Percentiles rank a stretch among this genome's conserved stretches.
These are phyloP conservation scores for Durio zibethinus DNA, from an alignment of 345 rosid species.

Conservation along the genomic window DNA sequence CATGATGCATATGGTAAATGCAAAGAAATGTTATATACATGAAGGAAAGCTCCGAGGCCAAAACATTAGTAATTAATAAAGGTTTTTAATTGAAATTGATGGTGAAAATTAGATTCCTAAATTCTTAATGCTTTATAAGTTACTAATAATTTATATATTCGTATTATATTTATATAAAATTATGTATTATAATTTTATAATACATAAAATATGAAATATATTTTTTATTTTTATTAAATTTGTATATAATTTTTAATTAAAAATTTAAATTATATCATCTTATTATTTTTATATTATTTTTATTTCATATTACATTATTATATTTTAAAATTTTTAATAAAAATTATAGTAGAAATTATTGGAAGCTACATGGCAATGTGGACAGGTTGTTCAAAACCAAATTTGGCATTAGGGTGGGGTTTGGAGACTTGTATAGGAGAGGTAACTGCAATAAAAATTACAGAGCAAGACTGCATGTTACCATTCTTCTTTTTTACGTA, in stretches of 20 bases:
- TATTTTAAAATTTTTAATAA: too few species aligned
- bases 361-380: not conserved
- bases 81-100: not conserved
- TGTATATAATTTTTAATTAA: too few species aligned
- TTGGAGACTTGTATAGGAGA: conserved; percentile 24
- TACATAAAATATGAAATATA: too few species aligned
- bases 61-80: not conserved
- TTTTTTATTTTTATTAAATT: too few species aligned
- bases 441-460: conserved; percentile 37
- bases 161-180: too few species aligned
- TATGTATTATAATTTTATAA: too few species aligned
- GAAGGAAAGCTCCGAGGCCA: not conserved
- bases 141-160: too few species aligned
- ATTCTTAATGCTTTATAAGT: too few species aligned
- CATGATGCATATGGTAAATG: not conserved
- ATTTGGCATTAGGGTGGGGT: not conserved
- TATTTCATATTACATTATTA: too few species aligned
- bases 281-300: too few species aligned
- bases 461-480: conserved; percentile 24
- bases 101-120: too few species aligned
- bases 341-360: not conserved
- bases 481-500: conserved; percentile 9
- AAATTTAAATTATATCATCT: too few species aligned
- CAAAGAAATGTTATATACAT: not conserved
- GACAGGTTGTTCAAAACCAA: not conserved